Conservation (phyloP, 495 filamentous ascomycete species). For the Neurospora sp. region DNA sequence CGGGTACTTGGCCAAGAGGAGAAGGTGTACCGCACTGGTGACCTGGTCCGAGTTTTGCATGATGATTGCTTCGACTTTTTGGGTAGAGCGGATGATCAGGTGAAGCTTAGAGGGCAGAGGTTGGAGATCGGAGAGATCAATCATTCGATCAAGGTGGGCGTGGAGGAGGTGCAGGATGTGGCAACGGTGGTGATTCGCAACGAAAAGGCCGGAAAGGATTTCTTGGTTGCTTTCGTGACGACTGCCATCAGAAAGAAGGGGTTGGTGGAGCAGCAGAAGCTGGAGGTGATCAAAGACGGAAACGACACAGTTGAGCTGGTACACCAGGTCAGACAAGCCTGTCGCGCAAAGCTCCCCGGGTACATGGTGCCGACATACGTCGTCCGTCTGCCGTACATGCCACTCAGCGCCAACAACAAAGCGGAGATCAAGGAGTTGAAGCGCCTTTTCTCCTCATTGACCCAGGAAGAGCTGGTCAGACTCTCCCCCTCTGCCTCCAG, state of each 20-base stretch:
- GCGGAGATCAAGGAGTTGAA: constrained; percentile 54
- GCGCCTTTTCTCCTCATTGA: constrained; percentile 46
- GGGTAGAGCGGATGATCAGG: constrained; percentile 68
- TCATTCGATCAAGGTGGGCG: constrained; percentile 45
- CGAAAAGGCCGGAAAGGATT: constrained; percentile 53
- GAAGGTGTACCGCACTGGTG: constrained; percentile 67
- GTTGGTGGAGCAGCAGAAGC: constrained; percentile 1
- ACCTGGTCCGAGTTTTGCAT: constrained; percentile 62
- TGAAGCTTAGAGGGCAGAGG: constrained; percentile 70
- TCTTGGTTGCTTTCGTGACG: constrained; percentile 62
- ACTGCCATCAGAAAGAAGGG: constrained; percentile 1
- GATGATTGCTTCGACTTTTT: constrained; percentile 64
- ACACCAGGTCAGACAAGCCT: constrained; percentile 37
- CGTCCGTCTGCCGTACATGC: constrained; percentile 50
- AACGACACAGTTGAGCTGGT: constrained; percentile 13
- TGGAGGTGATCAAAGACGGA: constrained; percentile 20
- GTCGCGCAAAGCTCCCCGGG: constrained; percentile 48
- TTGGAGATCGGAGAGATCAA: constrained; percentile 74
- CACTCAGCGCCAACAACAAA: constrained; percentile 64
- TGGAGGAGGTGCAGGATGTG: constrained; percentile 41
- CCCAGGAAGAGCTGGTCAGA: constrained; percentile 44
- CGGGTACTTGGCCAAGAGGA: constrained; percentile 28
- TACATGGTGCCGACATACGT: constrained; percentile 77
- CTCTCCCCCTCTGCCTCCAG: neutral
- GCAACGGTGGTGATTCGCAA: constrained; percentile 50